Evolutionary conservation across 495 filamentous ascomycete genomes (phyloP).

Genomic region (Sporormia fimetaria): DNA sequence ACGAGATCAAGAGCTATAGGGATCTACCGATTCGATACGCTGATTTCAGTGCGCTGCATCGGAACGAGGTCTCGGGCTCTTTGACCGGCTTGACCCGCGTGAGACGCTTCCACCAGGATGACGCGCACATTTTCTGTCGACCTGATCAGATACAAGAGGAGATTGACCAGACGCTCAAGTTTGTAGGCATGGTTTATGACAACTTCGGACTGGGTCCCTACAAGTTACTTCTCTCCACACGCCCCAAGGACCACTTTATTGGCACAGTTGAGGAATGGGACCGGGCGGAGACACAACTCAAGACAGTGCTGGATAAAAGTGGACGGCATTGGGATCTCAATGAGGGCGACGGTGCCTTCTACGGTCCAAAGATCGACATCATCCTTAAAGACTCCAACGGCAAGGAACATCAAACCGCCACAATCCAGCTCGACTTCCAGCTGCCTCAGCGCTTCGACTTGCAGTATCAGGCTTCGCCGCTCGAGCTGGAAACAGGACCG

Average conservation of each 20-base stretch:
- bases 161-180: conserved; percentile 66
- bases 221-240: conserved; percentile 67
- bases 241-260: conserved; percentile 65
- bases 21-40: conserved; percentile 84
- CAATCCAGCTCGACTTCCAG: conserved; percentile 90
- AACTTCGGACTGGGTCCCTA: conserved; percentile 65
- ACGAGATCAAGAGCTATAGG: conserved; percentile 59
- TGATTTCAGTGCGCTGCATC: conserved; percentile 84
- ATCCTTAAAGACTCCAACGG: conserved; percentile 71
- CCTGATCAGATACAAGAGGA: conserved; percentile 72
- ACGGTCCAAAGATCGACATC: conserved; percentile 91
- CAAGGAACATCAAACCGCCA: conserved; percentile 85
- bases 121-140: conserved; percentile 89
- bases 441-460: conserved; percentile 73
- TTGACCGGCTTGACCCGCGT: conserved; percentile 80
- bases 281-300: conserved; percentile 62
- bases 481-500: conserved; percentile 43
- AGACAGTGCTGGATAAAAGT: conserved; percentile 53
- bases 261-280: conserved; percentile 74
- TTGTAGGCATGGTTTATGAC: conserved; percentile 66
- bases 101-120: conserved; percentile 90
- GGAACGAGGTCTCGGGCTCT: conserved; percentile 80
- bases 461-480: conserved; percentile 57
- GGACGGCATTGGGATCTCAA: conserved; percentile 59
- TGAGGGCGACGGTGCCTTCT: conserved; percentile 83